Evolutionary conservation across 2,329 filamentous ascomycete genomes (phyloP), one percentile per base, ranked within the genome.

Genomic region (Sarocladium brachiariae): DNA sequence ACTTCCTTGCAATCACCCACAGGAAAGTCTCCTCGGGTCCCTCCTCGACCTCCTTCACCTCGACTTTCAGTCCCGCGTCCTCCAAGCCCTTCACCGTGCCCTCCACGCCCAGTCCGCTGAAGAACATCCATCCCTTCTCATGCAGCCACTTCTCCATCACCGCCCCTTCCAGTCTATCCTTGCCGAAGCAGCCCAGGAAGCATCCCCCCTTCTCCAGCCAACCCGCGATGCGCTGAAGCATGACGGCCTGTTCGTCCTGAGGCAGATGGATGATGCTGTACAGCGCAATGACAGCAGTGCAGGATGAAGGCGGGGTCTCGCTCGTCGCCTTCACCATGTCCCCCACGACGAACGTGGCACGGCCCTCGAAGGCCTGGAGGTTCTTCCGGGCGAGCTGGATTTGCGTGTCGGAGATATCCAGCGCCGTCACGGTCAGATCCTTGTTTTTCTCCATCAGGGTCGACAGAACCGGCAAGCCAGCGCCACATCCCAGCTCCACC

Each of bases 231-330:
- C 69, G 66, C n/a, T 49, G 33, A 19, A 81, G 55, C 51, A 81
- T 65, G 19, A 61, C 60, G 0, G 55, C 61, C 61, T 81, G 78
- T 57, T 81, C 76, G 1, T 63, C 61, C 5, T 70, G 67, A 1
- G 77, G 75, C 4, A 82, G 67, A 55, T 81, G 78, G 49, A 80
- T 73, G 49, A 82, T 59, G 30, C 72, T 77, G 61, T 78, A 81
- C 56, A 81, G 71, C 0, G 64, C 77, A 1, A 75, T 56, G 2
- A 79, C 68, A 4, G 71, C 75, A 52, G 79, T 70, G 51, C 81
- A 67, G 0, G 64, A 63, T 1, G 39, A 59, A 0, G 55, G 52
- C 0, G 56, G 31, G 48, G 70, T 70, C 2, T 56, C 49, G 4
- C 72, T 63, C 5, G 43, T 47, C 3, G 9, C 19, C 1, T 53